A percentile compares a stretch with the other conserved stretches of the same genome.
phyloP scores from a whole-genome alignment of 2,329 filamentous ascomycete genomes.

The Penicillium sp. region DNA sequence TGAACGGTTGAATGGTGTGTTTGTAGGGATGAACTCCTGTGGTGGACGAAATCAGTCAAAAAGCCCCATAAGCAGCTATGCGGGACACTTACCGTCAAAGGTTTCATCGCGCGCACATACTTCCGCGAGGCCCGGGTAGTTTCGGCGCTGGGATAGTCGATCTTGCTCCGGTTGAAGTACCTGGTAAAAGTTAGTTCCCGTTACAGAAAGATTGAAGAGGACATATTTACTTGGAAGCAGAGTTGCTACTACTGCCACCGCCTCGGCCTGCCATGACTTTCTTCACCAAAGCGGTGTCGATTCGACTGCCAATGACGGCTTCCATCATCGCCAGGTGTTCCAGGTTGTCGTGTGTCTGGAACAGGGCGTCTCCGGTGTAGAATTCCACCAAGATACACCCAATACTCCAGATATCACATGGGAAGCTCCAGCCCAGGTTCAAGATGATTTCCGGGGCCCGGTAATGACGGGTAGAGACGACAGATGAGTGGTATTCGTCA shows the following conservation, averaged over 20 bases:
- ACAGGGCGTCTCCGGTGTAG: conserved; percentile 59
- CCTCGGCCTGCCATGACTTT: conserved; percentile 45
- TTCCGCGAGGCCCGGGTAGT: conserved; percentile 56
- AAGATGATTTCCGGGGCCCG: conserved; percentile 60
- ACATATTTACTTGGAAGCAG: conserved; percentile 45
- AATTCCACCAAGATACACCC: conserved; percentile 61
- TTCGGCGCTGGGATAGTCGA: conserved; percentile 56
- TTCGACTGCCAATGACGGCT: conserved; percentile 49
- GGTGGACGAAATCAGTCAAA: conserved; percentile 14
- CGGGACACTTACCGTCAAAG: conserved; percentile 43
- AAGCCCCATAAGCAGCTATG: not conserved
- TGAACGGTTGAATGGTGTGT: conserved; percentile 52
- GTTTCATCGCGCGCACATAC: conserved; percentile 62
- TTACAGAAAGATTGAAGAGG: conserved; percentile 3
- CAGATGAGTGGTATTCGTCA: conserved; percentile 60
- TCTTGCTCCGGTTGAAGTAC: conserved; percentile 49
- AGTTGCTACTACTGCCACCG: conserved; percentile 43
- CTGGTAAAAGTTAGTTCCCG: conserved; percentile 33
- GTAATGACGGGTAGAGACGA: conserved; percentile 59
- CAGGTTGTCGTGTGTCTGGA: conserved; percentile 60
- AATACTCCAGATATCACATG: conserved; percentile 62
- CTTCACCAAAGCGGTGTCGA: conserved; percentile 48
- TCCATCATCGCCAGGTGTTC: conserved; percentile 65
- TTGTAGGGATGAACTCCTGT: conserved; percentile 55
- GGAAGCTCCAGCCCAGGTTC: conserved; percentile 59